Evolutionary conservation across 495 filamentous ascomycete genomes (phyloP).

Genomic region (Aspergillus bridgeri): DNA sequence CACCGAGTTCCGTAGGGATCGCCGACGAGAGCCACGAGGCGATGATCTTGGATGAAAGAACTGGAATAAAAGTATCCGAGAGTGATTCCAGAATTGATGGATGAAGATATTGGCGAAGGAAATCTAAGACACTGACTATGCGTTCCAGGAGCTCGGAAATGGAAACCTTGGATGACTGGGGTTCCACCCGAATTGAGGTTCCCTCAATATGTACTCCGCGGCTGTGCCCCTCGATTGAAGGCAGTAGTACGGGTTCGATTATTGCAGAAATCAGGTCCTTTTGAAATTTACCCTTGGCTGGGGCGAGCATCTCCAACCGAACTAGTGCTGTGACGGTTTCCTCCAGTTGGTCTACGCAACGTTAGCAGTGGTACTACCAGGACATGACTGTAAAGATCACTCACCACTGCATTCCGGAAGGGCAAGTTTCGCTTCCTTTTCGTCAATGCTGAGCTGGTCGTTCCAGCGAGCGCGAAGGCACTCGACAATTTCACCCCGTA

Average conservation of each 20-base stretch:
- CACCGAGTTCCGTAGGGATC: slow-evolving; percentile 68
- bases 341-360: slow-evolving; percentile 23
- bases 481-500: slow-evolving; percentile 33
- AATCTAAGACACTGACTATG: slow-evolving; percentile 59
- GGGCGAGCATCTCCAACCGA: slow-evolving; percentile 31
- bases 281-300: slow-evolving; percentile 34
- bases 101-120: slow-evolving; percentile 64
- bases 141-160: slow-evolving; percentile 39
- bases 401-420: slow-evolving; percentile 39
- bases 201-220: slow-evolving; percentile 28
- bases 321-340: slow-evolving; percentile 34
- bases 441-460: slow-evolving; percentile 54
- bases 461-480: slow-evolving; percentile 41
- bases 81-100: slow-evolving; percentile 56
- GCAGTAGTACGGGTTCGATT: slow-evolving; percentile 34
- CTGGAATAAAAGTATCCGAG: slow-evolving; percentile 63
- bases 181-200: slow-evolving; percentile 29
- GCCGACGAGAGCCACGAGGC: slow-evolving; percentile 68
- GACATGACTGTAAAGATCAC: background rate
- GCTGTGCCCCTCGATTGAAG: slow-evolving; percentile 24
- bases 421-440: slow-evolving; percentile 40
- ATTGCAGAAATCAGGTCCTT: slow-evolving; percentile 30
- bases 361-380: slow-evolving; percentile 3
- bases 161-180: slow-evolving; percentile 23
- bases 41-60: slow-evolving; percentile 62